Evolutionary conservation across 139 green algal species (phyloP).

Genomic region (Chlamydomonas schloesseri): DNA sequence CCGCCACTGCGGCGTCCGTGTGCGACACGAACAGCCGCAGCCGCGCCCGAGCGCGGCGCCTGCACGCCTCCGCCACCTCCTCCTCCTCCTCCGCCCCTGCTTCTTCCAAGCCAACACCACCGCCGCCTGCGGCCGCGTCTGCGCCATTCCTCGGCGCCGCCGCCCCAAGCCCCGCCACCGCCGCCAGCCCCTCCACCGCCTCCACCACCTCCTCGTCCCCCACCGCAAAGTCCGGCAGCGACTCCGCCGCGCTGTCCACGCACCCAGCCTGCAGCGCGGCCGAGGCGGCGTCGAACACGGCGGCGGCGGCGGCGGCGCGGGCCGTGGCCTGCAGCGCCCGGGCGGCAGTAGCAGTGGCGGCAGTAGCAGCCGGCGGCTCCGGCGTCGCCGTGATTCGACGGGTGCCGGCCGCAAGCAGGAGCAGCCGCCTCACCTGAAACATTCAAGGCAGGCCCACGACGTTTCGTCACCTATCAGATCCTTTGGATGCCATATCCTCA

Average conservation of each 20-base stretch:
- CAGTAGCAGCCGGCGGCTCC: too few species aligned
- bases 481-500: too few species aligned
- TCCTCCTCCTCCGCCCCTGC: background rate
- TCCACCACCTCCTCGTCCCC: background rate
- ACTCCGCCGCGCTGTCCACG: slow-evolving; percentile 1
- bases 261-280: background rate
- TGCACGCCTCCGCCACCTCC: background rate
- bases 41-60: background rate
- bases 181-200: background rate
- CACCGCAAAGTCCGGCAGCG: background rate
- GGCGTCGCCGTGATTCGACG: background rate
- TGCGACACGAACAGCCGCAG: slow-evolving; percentile 12
- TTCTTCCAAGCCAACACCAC: too few species aligned
- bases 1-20: background rate
- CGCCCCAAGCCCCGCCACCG: background rate
- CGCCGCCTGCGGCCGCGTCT: too few species aligned
- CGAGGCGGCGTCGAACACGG: background rate
- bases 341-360: background rate
- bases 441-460: too few species aligned
- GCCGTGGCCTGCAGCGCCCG: background rate
- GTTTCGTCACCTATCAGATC: too few species aligned
- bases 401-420: slow-evolving; percentile 4
- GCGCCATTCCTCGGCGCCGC: too few species aligned
- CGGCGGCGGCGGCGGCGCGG: background rate
- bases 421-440: slow-evolving; percentile 16